phyloP scores from a whole-genome alignment of 495 filamentous ascomycete species.

The Penicillium daleae region DNA sequence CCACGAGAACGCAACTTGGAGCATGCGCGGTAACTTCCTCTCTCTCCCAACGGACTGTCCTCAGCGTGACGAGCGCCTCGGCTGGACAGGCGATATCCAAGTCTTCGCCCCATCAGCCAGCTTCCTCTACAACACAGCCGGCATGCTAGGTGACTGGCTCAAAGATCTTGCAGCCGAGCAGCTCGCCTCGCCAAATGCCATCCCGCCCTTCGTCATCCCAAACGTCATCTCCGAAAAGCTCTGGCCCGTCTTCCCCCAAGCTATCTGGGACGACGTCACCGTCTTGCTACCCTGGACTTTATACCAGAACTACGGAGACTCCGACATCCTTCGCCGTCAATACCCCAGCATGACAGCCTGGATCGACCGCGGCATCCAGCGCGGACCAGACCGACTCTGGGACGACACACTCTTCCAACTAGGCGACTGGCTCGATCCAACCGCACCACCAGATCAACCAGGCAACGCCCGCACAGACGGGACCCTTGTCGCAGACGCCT shows the following conservation, averaged over 20 bases:
- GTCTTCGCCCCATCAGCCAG: conserved; percentile 55
- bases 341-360: conserved; percentile 47
- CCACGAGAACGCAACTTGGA: conserved; percentile 54
- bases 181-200: conserved; percentile 25
- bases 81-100: conserved; percentile 61
- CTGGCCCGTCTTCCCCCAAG: conserved; percentile 35
- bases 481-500: conserved; percentile 53
- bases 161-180: conserved; percentile 49
- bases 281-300: conserved; percentile 49
- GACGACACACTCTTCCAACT: conserved; percentile 42
- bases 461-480: conserved; percentile 44
- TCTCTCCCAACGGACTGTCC: conserved; percentile 59
- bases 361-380: conserved; percentile 47
- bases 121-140: conserved; percentile 54
- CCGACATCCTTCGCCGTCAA: conserved; percentile 40
- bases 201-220: conserved; percentile 47
- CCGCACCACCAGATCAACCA: conserved; percentile 45
- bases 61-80: conserved; percentile 59
- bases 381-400: conserved; percentile 44
- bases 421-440: conserved; percentile 59
- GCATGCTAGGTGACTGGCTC: conserved; percentile 55
- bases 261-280: conserved; percentile 52
- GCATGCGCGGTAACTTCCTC: conserved; percentile 60
- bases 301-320: conserved; percentile 48
- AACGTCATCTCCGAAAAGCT: conserved; percentile 34